Evolutionary conservation across 2,329 filamentous ascomycete genomes (phyloP).

Genomic region (Nakataea oryzae): DNA sequence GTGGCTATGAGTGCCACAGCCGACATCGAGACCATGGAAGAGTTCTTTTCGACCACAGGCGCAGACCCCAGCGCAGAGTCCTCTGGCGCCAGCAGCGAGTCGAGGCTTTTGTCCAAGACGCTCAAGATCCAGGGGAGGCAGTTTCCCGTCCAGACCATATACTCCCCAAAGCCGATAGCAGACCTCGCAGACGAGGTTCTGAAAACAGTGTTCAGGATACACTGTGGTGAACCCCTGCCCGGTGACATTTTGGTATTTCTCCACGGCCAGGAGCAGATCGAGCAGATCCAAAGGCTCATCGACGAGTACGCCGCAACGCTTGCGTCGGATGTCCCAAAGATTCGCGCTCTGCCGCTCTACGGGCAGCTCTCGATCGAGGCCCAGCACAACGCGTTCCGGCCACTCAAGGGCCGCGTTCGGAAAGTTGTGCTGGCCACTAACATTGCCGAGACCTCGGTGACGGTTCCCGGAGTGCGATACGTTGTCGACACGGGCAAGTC

Average conservation of each 20-base stretch:
- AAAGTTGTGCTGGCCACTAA: slow-evolving; percentile 93
- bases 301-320: slow-evolving; percentile 69
- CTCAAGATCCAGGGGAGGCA: slow-evolving; percentile 76
- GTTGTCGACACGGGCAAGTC: slow-evolving; percentile 91
- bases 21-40: slow-evolving; percentile 67
- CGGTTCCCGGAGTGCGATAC: slow-evolving; percentile 82
- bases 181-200: slow-evolving; percentile 77
- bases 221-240: slow-evolving; percentile 79
- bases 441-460: slow-evolving; percentile 97
- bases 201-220: slow-evolving; percentile 75
- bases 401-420: slow-evolving; percentile 60
- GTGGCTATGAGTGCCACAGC: slow-evolving; percentile 96
- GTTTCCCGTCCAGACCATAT: slow-evolving; percentile 69
- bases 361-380: slow-evolving; percentile 80
- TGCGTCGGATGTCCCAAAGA: slow-evolving; percentile 62
- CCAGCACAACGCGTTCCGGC: slow-evolving; percentile 78
- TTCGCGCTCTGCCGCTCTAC: slow-evolving; percentile 70
- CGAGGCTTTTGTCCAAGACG: slow-evolving; percentile 20
- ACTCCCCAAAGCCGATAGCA: slow-evolving; percentile 62
- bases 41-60: slow-evolving; percentile 50
- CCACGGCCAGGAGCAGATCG: slow-evolving; percentile 87
- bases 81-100: slow-evolving; percentile 8
- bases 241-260: slow-evolving; percentile 91
- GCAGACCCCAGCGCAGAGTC: not conserved
- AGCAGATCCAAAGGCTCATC: slow-evolving; percentile 67